phyloP scores from a whole-genome alignment of 2,329 filamentous ascomycete genomes.

The Ceratocystiopsis sp. region DNA sequence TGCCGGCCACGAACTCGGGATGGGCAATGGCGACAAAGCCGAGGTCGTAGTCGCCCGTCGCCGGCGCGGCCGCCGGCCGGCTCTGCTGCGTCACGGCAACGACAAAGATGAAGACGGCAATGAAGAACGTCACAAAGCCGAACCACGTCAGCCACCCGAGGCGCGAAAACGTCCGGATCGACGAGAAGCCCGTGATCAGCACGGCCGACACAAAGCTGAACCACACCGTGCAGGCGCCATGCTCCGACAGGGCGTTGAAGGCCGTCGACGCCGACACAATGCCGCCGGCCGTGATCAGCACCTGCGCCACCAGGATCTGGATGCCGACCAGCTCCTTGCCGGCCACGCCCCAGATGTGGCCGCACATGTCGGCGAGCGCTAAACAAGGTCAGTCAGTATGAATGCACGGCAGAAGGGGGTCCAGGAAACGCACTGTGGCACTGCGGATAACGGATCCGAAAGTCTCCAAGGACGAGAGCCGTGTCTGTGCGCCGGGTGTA shows the following conservation, averaged over 20 bases:
- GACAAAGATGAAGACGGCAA: slow-evolving; percentile 37
- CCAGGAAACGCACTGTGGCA: slow-evolving; percentile 15
- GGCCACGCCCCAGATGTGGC: slow-evolving; percentile 24
- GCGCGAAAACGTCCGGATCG: slow-evolving; percentile 21
- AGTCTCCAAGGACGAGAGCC: slow-evolving; percentile 23
- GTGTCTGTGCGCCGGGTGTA: slow-evolving; percentile 10
- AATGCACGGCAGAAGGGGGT: too few relatives aligned
- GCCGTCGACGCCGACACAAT: slow-evolving; percentile 46
- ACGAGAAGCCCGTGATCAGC: slow-evolving; percentile 28
- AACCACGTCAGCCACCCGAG: slow-evolving; percentile 32
- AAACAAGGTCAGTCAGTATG: background rate
- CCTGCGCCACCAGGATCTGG: slow-evolving; percentile 32
- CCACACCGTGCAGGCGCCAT: slow-evolving; percentile 16
- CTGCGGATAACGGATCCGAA: slow-evolving; percentile 20
- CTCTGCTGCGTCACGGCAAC: slow-evolving; percentile 31
- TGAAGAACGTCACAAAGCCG: slow-evolving; percentile 37
- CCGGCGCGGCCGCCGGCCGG: slow-evolving; percentile 33
- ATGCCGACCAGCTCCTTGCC: slow-evolving; percentile 35
- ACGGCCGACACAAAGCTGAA: slow-evolving; percentile 41
- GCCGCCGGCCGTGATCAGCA: slow-evolving; percentile 29
- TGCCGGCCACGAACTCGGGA: slow-evolving; percentile 20
- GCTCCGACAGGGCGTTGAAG: slow-evolving; percentile 35
- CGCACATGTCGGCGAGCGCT: slow-evolving; percentile 36
- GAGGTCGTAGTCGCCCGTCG: slow-evolving; percentile 22
- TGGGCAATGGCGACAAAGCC: slow-evolving; percentile 32